phyloP scores from a whole-genome alignment of 257 asterid species.

The Solanum acaule region DNA sequence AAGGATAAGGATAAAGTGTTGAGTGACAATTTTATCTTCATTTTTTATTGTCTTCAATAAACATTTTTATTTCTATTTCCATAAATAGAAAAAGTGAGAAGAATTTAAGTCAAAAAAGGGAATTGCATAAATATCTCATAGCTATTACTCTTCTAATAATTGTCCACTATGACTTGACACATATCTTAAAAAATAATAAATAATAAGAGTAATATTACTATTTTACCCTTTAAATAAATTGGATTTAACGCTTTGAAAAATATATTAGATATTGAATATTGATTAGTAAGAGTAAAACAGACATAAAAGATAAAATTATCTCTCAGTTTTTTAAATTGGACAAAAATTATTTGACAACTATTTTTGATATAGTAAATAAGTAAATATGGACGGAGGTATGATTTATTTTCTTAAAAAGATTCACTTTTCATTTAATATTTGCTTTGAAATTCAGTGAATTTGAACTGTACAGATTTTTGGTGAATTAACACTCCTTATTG shows the following conservation, averaged over 20 bases:
- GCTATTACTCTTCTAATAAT: no score
- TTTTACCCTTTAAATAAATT: no score
- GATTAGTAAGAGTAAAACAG: accelerated
- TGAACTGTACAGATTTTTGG: not conserved
- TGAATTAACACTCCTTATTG: not conserved
- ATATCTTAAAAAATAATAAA: no score
- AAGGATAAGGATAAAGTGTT: not conserved
- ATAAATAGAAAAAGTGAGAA: not conserved
- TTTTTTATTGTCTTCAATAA: not conserved
- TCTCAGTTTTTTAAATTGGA: accelerated
- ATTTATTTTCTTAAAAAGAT: not conserved
- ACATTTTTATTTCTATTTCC: not conserved
- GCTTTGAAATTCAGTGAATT: no score
- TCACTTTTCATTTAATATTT: not conserved
- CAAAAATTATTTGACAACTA: no score
- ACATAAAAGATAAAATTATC: no score
- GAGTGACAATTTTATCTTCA: not conserved
- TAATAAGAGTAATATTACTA: no score
- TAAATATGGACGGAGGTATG: no score
- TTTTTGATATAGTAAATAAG: no score
- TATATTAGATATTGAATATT: no score
- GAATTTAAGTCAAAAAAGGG: not conserved
- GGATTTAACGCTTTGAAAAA: accelerated
- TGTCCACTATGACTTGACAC: no score
- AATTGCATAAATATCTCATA: not conserved